Evolutionary conservation across 768 basidiomycete species (phyloP).

Genomic region (Agaricus sinodeliciosus): DNA sequence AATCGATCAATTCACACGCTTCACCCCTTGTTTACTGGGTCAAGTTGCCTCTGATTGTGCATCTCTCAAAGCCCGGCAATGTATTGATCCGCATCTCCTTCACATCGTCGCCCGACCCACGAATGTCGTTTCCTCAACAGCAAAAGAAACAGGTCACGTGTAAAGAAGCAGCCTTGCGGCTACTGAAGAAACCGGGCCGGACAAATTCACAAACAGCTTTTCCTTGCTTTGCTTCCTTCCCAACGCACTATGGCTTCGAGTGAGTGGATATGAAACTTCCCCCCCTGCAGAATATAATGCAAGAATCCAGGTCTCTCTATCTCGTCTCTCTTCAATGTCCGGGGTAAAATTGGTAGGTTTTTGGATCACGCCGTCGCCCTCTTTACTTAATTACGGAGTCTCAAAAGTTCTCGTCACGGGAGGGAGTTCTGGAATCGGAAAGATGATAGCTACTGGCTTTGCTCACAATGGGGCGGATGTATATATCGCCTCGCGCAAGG

Average conservation of each 20-base stretch:
- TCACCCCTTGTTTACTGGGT: too few relatives aligned
- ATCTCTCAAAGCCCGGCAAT: too few relatives aligned
- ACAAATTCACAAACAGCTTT: neutral
- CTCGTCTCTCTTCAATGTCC: slow-evolving; percentile 14
- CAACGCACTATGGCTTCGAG: neutral
- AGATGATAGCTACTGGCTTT: slow-evolving; percentile 77
- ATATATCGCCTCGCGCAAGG: slow-evolving; percentile 85
- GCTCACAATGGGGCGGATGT: slow-evolving; percentile 85
- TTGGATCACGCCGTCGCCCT: too few relatives aligned
- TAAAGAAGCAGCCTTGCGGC: neutral
- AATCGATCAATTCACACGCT: neutral
- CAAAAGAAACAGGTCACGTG: neutral
- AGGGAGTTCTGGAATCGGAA: slow-evolving; percentile 78
- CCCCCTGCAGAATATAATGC: neutral
- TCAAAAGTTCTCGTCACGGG: slow-evolving; percentile 69
- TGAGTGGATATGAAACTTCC: neutral
- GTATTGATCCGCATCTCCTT: too few relatives aligned
- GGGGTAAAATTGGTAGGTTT: slow-evolving; percentile 11
- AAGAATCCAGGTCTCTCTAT: slow-evolving; percentile 10
- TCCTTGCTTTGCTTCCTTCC: neutral
- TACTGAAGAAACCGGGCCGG: slow-evolving; percentile 3
- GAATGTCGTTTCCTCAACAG: too few relatives aligned
- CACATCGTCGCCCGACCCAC: too few relatives aligned
- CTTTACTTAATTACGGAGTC: too few relatives aligned
- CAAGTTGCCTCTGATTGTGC: too few relatives aligned